phyloP scores from a whole-genome alignment of 2,329 filamentous ascomycete species.

The Aureobasidium musti region DNA sequence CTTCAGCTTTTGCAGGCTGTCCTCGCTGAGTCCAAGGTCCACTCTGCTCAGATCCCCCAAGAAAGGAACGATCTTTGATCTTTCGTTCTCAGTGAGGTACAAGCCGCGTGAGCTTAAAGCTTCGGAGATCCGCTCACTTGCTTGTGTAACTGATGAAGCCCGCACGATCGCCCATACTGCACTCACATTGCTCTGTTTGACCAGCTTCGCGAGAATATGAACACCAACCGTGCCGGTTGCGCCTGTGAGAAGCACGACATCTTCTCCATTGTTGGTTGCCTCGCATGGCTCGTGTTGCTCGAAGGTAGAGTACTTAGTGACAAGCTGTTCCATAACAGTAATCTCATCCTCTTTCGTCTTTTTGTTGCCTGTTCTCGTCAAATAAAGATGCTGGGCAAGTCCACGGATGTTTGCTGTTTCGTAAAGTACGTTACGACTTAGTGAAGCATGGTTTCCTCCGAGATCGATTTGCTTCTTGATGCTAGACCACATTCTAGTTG shows the following conservation, averaged over 20 bases:
- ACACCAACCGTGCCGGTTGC: slow-evolving; percentile 66
- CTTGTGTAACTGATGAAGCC: slow-evolving; percentile 43
- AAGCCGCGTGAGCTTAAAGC: slow-evolving; percentile 44
- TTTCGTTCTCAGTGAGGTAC: slow-evolving; percentile 37
- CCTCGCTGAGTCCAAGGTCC: slow-evolving; percentile 46
- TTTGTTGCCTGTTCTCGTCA: slow-evolving; percentile 46
- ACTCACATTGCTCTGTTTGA: slow-evolving; percentile 37
- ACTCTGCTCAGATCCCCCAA: slow-evolving; percentile 46
- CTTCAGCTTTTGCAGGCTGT: slow-evolving; percentile 38
- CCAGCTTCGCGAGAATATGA: slow-evolving; percentile 53
- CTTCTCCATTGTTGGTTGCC: slow-evolving; percentile 28
- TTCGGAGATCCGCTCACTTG: slow-evolving; percentile 42
- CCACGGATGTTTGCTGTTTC: slow-evolving; percentile 56
- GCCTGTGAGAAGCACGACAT: slow-evolving; percentile 57
- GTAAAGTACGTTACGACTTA: slow-evolving; percentile 61
- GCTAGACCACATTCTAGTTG: slow-evolving; percentile 56
- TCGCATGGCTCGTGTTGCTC: slow-evolving; percentile 34
- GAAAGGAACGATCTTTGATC: slow-evolving; percentile 44
- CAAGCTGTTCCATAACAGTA: slow-evolving; percentile 51
- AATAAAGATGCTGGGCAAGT: slow-evolving; percentile 51
- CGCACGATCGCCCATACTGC: slow-evolving; percentile 58
- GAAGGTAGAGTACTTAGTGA: slow-evolving; percentile 50
- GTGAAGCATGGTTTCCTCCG: slow-evolving; percentile 43
- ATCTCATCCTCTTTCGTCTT: slow-evolving; percentile 43
- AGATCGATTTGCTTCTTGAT: slow-evolving; percentile 57